A percentile compares a stretch with the other conserved stretches of the same genome.
These are phyloP conservation scores for Pyrenophora teres DNA, from an alignment of 2,329 filamentous ascomycete species.

Conservation along the genomic window DNA sequence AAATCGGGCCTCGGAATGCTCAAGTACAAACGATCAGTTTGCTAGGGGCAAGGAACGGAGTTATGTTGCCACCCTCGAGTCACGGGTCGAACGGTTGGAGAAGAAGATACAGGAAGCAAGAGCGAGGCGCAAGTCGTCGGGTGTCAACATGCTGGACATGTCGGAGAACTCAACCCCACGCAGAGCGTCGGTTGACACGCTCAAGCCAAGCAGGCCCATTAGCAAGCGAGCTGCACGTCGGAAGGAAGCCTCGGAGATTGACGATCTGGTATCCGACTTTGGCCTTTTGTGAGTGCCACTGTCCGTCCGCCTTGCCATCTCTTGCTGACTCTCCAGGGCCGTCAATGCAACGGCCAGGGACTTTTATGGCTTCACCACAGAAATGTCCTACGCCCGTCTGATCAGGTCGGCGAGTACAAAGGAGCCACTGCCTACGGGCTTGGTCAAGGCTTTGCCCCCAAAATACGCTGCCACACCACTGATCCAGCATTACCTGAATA, in stretches of 20 bases:
- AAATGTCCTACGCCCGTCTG: constrained; percentile 90
- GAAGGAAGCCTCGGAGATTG: constrained; percentile 82
- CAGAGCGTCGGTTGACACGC: constrained; percentile 42
- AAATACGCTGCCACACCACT: constrained; percentile 70
- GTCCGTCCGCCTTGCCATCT: not conserved
- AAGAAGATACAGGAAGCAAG: constrained; percentile 69
- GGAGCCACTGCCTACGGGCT: constrained; percentile 68
- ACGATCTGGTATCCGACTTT: constrained; percentile 91
- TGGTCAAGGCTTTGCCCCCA: constrained; percentile 67
- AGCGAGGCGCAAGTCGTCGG: constrained; percentile 73
- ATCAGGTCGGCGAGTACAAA: constrained; percentile 82
- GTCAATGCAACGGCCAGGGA: constrained; percentile 94
- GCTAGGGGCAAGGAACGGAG: constrained; percentile 93
- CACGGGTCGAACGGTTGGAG: constrained; percentile 86
- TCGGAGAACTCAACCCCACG: constrained; percentile 61
- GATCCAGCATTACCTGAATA: constrained; percentile 82
- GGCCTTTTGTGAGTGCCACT: constrained; percentile 72
- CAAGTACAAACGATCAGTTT: constrained; percentile 93
- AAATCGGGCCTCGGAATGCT: constrained; percentile 84
- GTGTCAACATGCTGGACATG: constrained; percentile 66
- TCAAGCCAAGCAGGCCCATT: constrained; percentile 38
- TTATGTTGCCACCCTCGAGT: constrained; percentile 94
- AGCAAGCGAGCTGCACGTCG: constrained; percentile 53
- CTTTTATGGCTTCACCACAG: constrained; percentile 84
- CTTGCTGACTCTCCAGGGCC: constrained; percentile 56